Conservation (phyloP, 1,139 yeast genomes). For the Scheffersomyces quercinus region DNA sequence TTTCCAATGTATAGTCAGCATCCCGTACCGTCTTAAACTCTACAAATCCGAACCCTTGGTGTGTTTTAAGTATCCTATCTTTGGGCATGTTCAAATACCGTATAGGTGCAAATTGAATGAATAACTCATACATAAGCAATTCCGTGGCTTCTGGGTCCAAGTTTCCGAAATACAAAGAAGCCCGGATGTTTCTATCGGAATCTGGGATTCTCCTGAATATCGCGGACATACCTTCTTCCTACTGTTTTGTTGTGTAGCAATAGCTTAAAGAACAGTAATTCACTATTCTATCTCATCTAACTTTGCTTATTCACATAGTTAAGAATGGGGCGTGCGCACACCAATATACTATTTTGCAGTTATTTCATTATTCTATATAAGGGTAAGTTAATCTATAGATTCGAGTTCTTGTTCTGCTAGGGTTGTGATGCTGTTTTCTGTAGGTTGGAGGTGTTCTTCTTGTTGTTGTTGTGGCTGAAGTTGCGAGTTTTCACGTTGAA, state of each 20-base stretch:
- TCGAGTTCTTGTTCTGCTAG: neutral
- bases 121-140: constrained; percentile 70
- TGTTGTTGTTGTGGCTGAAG: neutral
- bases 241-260: neutral
- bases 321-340: no score
- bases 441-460: neutral
- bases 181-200: constrained; percentile 57
- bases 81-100: constrained; percentile 71
- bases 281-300: no score
- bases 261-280: no score
- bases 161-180: constrained; percentile 81
- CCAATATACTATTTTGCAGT: no score
- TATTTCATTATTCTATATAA: no score
- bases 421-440: neutral
- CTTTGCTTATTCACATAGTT: no score
- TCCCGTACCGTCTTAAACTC: constrained; percentile 65
- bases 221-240: neutral
- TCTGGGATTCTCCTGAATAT: constrained; percentile 38
- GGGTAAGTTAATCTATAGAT: no score
- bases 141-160: constrained; percentile 75
- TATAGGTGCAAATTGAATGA: constrained; percentile 85
- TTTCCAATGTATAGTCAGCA: constrained; percentile 66
- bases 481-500: neutral
- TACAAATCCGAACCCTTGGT: constrained; percentile 89
- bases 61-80: constrained; percentile 68